phyloP scores from a whole-genome alignment of 2,329 filamentous ascomycete species.

The Colletotrichum australisinense region DNA sequence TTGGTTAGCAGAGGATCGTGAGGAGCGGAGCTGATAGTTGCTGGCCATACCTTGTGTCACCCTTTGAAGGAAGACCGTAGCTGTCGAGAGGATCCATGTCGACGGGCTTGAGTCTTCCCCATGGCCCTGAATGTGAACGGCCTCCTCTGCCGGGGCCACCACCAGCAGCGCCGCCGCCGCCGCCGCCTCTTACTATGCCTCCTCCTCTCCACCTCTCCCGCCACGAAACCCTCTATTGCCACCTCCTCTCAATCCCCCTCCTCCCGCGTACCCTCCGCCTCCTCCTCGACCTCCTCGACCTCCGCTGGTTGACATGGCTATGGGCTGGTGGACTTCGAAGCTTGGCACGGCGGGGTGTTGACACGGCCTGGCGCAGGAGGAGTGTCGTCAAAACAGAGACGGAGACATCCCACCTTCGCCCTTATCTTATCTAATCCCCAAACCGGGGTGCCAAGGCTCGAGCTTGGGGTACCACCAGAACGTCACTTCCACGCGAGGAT shows the following conservation, averaged over 20 bases:
- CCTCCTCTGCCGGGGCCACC: slow-evolving; percentile 39
- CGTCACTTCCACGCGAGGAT: neutral
- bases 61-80: slow-evolving; percentile 90
- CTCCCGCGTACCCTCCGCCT: neutral
- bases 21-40: neutral
- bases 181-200: neutral
- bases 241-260: neutral
- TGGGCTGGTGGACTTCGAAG: neutral
- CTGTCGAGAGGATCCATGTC: slow-evolving; percentile 81
- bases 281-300: slow-evolving; percentile 5
- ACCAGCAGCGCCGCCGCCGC: neutral
- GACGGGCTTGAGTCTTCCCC: slow-evolving; percentile 79
- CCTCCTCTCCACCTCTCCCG: slow-evolving; percentile 3
- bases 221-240: slow-evolving; percentile 1
- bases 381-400: slow-evolving; percentile 34
- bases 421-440: slow-evolving; percentile 35
- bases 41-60: slow-evolving; percentile 78
- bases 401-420: slow-evolving; percentile 26
- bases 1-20: slow-evolving; percentile 20
- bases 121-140: slow-evolving; percentile 62
- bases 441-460: slow-evolving; percentile 10
- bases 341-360: neutral
- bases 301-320: slow-evolving; percentile 27
- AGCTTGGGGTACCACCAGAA: slow-evolving; percentile 3
- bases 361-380: neutral